Conservation (phyloP, 176 grass and related monocot species). For the Cenchrus fungigraminus region DNA sequence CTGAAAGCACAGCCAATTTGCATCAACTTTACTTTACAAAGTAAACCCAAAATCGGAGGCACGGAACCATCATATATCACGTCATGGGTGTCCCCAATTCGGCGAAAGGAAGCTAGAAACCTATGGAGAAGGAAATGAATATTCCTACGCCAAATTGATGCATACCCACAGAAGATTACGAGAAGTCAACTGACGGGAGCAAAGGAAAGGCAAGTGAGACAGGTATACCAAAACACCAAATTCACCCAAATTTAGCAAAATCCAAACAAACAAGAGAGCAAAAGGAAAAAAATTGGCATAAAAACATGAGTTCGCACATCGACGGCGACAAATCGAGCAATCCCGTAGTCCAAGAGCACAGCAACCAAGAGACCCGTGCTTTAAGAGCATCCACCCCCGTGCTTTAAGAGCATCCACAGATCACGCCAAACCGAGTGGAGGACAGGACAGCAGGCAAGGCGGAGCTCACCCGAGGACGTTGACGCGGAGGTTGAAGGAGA, state of each 20-base stretch:
- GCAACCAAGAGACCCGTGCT: neutral
- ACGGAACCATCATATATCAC: slow-evolving; percentile 34
- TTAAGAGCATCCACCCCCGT: neutral
- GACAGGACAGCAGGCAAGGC: neutral
- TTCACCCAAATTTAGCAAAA: slow-evolving; percentile 10
- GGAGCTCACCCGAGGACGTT: slow-evolving; percentile 75
- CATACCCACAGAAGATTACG: neutral
- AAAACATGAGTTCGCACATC: slow-evolving; percentile 18
- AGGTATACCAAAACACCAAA: slow-evolving; percentile 10
- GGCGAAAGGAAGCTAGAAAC: neutral
- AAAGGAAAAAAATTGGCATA: slow-evolving; percentile 25
- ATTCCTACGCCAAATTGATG: neutral
- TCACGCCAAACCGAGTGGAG: neutral
- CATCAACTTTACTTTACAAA: slow-evolving; percentile 38
- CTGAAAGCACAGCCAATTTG: slow-evolving; percentile 6
- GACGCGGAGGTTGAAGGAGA: slow-evolving; percentile 86
- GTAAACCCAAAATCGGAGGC: slow-evolving; percentile 38
- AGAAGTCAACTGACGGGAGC: too few relatives aligned
- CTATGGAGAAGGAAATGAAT: slow-evolving; percentile 26
- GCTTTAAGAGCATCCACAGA: slow-evolving; percentile 9
- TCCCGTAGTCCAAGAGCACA: neutral
- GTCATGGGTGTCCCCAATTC: slow-evolving; percentile 29
- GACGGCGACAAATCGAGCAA: slow-evolving; percentile 27
- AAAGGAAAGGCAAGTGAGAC: slow-evolving; percentile 3
- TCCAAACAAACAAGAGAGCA: neutral